Evolutionary conservation across 23 red algal genomes (phyloP), one percentile per base, ranked within the genome.

Genomic region (Gracilaria domingensis): DNA sequence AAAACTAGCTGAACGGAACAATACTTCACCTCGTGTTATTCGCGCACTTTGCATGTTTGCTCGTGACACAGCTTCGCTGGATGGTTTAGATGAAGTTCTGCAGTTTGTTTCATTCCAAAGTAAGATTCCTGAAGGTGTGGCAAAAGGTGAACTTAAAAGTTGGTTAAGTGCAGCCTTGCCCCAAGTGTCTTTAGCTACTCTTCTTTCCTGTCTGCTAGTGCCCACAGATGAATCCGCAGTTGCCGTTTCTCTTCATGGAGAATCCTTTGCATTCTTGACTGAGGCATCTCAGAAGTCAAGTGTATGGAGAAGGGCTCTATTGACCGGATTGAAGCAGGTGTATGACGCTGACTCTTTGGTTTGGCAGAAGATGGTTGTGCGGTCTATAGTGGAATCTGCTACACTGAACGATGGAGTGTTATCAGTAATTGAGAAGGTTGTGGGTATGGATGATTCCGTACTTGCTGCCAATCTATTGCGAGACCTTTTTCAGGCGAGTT

Each of bases 191-290:
- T 49, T 90, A 18, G 30, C 33, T 6, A 75, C 60, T 59, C 44
- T 90, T 24, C 45, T 90, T 60, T 21, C 87, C 25, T 59, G 35
- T 29, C 87, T 90, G 1, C 32, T 90, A 21, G 71, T 80, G 3
- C 76, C 75, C 8, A 34, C 74, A 11, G 87, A 90, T 71, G 87
- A 90, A 66, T 90, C 87, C 4, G 87, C 87, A 29, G 87, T 90
- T 12, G 76, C 73, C 28, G 87, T 90, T 18, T 90, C 87, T 37
- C 48, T 57, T 37, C 61, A 81, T 23, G 53, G 66, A 24, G 73
- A 90, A 81, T 90, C 87, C 6, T 57, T 90, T 34, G 38, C 58
- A 36, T 56, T 79, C 12, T 74, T 90, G 71, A 90, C 59, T 25
- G 53, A 79, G 38, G 87, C 87, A 50, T 90, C 44, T 56, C 37